These are phyloP conservation scores for Tricholoma terreum DNA, from an alignment of 768 basidiomycete species.

Conservation along the genomic window DNA sequence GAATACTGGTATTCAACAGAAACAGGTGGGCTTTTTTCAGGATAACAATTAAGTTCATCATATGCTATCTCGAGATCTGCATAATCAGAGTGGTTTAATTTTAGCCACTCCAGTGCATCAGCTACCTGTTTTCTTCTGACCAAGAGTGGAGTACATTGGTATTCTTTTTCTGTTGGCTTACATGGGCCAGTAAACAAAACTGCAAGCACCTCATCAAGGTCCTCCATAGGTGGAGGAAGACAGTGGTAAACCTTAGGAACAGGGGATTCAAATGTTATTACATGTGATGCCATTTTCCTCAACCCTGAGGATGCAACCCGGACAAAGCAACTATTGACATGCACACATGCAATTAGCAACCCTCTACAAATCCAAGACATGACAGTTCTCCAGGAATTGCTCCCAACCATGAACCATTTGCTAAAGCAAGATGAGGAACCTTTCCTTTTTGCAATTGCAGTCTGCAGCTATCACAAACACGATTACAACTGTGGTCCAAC, in stretches of 20 bases:
- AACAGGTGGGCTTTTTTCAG: slow-evolving; percentile 19
- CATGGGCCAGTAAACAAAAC: slow-evolving; percentile 30
- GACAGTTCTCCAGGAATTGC: slow-evolving; percentile 22
- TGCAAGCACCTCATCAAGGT: slow-evolving; percentile 30
- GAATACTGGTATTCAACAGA: slow-evolving; percentile 18
- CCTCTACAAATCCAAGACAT: slow-evolving; percentile 28
- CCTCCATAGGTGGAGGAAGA: slow-evolving; percentile 20
- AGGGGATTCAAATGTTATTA: slow-evolving; percentile 28
- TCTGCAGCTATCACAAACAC: background rate
- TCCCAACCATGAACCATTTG: slow-evolving; percentile 10
- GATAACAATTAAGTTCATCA: slow-evolving; percentile 22
- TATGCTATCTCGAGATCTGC: slow-evolving; percentile 26
- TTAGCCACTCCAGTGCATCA: slow-evolving; percentile 32
- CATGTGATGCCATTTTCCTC: slow-evolving; percentile 31
- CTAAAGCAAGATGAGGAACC: background rate
- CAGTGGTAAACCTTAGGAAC: slow-evolving; percentile 24
- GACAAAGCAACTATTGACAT: slow-evolving; percentile 30
- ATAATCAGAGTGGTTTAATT: slow-evolving; percentile 34
- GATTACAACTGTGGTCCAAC: background rate
- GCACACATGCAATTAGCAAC: slow-evolving; percentile 21
- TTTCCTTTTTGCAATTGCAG: background rate
- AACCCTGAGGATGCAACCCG: slow-evolving; percentile 23
- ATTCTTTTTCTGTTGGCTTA: slow-evolving; percentile 25
- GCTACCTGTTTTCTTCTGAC: background rate
- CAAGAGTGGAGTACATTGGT: slow-evolving; percentile 4